Evolutionary conservation across 1,139 yeast genomes (phyloP).

Genomic region (Debaryomyces nepalensis): DNA sequence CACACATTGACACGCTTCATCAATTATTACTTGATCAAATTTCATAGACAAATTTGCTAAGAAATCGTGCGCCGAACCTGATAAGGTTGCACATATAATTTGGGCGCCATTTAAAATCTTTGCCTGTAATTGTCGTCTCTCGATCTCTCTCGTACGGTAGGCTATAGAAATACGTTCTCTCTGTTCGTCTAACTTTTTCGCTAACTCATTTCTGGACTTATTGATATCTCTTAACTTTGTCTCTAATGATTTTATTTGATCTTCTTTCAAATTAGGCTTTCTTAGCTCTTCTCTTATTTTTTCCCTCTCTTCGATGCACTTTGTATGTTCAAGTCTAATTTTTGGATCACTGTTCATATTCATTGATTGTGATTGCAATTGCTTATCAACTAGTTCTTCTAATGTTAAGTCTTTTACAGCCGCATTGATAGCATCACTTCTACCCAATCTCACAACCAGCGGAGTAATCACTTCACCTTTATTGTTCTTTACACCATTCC

Average conservation of each 20-base stretch:
- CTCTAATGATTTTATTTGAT: slow-evolving; percentile 51
- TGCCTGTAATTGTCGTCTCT: slow-evolving; percentile 74
- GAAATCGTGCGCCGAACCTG: slow-evolving; percentile 94
- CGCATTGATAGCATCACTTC: slow-evolving; percentile 85
- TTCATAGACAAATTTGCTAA: slow-evolving; percentile 72
- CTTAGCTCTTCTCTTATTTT: slow-evolving; percentile 45
- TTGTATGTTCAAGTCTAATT: slow-evolving; percentile 56
- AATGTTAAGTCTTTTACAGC: slow-evolving; percentile 83
- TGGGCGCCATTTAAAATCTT: slow-evolving; percentile 77
- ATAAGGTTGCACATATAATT: slow-evolving; percentile 87
- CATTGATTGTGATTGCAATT: slow-evolving; percentile 50
- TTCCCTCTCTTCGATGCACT: slow-evolving; percentile 57
- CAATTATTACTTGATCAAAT: slow-evolving; percentile 93
- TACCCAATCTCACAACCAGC: slow-evolving; percentile 83
- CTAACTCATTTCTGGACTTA: slow-evolving; percentile 66
- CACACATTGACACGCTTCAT: slow-evolving; percentile 98
- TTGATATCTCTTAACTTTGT: slow-evolving; percentile 57
- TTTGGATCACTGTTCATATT: slow-evolving; percentile 43
- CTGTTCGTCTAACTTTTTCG: slow-evolving; percentile 75
- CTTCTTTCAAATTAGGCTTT: slow-evolving; percentile 37
- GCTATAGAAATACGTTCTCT: slow-evolving; percentile 74
- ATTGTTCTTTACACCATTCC: slow-evolving; percentile 66
- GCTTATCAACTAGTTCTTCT: slow-evolving; percentile 83
- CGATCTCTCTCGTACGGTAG: slow-evolving; percentile 76
- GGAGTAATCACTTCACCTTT: slow-evolving; percentile 67